Base-by-base conservation (phyloP, 306 rosid genomes). In the Cicer arietinum region DNA sequence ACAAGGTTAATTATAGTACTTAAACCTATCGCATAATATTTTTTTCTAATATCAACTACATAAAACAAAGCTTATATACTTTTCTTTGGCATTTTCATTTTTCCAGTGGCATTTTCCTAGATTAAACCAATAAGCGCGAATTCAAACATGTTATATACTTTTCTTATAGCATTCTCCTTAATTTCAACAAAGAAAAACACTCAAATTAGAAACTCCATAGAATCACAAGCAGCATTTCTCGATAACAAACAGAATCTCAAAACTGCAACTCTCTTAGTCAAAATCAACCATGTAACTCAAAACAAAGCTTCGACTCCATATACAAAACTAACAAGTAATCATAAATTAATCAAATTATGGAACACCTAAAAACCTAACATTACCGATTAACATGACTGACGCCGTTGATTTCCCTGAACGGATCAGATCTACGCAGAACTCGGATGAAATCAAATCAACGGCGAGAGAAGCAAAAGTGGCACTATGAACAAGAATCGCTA, bases 361-460 rank as follows among this genome's bases (percentile, higher is more conserved):
- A 77, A 16, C 13, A 57, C 0, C 42, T 7, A 37, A 18, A 72
- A 53, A 37, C 42, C 20, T 35, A 8, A 10, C 52, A 83, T 65
- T 81, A 88, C 88, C 90, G 14, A 75, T 45, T 30, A 83, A 79
- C 97, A 89, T 92, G 86, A 76, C 82, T 80, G 73, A 80, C 86
- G 76, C 77, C 84, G 77, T 79, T 79, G 83, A 81, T 79, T 45
- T 74, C 81, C 63, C 4, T 35, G 18, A 45, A 54, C 45, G 78
- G 76, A 63, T 81, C 89, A 90, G 93, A 92, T 89, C 95, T 88
- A 69, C 3, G 63, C 25, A 47, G 68, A 71, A 84, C 67, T 53
- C 39, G 12, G 83, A 76, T 62, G 70, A 76, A 86, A 84, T 50
- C 85, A 83, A 76, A 30, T 30, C 37, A 30, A 30, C 80, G 73